Evolutionary conservation across 768 basidiomycete genomes (phyloP), one percentile per base, ranked within the genome.

Genomic region (Auriscalpium vulgare): DNA sequence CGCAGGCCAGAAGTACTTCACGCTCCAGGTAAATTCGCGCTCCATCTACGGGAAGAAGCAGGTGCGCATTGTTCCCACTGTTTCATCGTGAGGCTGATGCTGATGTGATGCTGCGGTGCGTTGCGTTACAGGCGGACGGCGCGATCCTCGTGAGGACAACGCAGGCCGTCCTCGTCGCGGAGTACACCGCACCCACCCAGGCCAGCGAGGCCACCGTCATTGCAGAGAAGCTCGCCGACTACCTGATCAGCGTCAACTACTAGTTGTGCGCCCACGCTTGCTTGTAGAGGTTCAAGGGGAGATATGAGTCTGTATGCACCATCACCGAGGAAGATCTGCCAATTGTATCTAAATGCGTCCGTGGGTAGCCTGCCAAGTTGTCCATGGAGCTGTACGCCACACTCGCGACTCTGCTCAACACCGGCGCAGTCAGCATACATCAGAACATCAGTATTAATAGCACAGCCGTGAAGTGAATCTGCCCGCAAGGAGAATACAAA

Each of bases 81-180:
- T 46, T 8, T 11, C 38, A 38, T 47, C 37, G 47, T 29, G 16
- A 43, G 50, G 14, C 19, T 17, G 52, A 19, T 11, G 16, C 19
- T 29, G 48, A 10, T 14, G 11, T 53, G 45, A 10, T n/a, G 36
- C 2, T 40, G 35, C 34, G 14, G 14, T 55, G n/a, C 34, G 14
- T 19, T 55, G n/a, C 35, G 13, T 37, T 21, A 5, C 65, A 95
- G 92, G 78, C 76, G 19, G 82, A 90, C 67, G 94, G 95, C 1
- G 81, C 75, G 38, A 63, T 80, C 35, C 64, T 93, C 56, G 84
- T 88, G 48, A 88, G 88, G 76, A 95, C 91, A 16, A 86, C 78
- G 58, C 87, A 89, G 65, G 91, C 90, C n/a, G 74, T 95, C 55
- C 75, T 97, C 52, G 83, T 97, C 19, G 81, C 82, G 6, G 84